phyloP scores from a whole-genome alignment of 768 basidiomycete species.

The Xanthoconium stramineum region DNA sequence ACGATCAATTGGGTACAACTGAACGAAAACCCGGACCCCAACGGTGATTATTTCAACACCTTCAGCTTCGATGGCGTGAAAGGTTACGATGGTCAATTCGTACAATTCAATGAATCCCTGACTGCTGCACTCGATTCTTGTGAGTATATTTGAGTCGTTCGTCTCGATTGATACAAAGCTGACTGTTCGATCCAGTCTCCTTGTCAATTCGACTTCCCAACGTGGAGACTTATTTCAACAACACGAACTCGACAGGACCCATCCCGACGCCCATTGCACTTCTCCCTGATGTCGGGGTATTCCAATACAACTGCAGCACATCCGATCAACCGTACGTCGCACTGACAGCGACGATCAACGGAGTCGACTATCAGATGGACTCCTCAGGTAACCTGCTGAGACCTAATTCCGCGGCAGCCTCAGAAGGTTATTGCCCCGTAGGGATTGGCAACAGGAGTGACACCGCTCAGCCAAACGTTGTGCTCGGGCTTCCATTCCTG shows the following conservation, averaged over 20 bases:
- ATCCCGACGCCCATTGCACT: conserved; percentile 9
- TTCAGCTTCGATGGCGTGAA: conserved; percentile 29
- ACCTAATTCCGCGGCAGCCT: neutral
- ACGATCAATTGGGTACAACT: conserved; percentile 30
- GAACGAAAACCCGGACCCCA: conserved; percentile 15
- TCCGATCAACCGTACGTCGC: conserved; percentile 17
- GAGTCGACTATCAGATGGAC: conserved; percentile 31
- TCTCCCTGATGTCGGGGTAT: neutral
- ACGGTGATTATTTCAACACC: conserved; percentile 16
- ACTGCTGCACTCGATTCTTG: conserved; percentile 25
- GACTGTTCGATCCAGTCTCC: conserved; percentile 10
- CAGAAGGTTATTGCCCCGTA: conserved; percentile 17
- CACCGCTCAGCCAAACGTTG: conserved; percentile 11
- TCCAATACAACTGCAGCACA: conserved; percentile 18
- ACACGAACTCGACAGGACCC: conserved; percentile 21
- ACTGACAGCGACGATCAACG: conserved; percentile 30
- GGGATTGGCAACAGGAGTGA: conserved; percentile 16
- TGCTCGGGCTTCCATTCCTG: conserved; percentile 28
- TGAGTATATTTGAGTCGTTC: conserved; percentile 4
- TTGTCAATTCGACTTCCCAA: conserved; percentile 19
- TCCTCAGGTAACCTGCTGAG: conserved; percentile 21
- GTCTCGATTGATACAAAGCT: neutral
- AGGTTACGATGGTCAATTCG: conserved; percentile 27
- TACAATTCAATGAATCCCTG: conserved; percentile 15
- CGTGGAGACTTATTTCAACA: conserved; percentile 15